A percentile compares a stretch with the other conserved stretches of the same genome.
Evolutionary conservation across 2,329 filamentous ascomycete genomes (phyloP).

Genomic region (Lizonia empirigonia): DNA sequence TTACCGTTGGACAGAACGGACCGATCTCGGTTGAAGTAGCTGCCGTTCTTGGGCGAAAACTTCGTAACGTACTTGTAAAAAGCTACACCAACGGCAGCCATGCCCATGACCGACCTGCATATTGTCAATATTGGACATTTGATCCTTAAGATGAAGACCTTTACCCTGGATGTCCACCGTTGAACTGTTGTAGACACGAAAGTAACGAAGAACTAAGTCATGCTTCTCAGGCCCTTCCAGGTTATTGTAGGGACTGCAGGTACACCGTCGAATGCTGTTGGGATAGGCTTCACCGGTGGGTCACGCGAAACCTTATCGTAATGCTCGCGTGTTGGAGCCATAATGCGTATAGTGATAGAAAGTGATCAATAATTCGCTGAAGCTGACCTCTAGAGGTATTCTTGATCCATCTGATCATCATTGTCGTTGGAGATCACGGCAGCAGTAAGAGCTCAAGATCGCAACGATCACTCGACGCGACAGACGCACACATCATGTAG

Average conservation of each 20-base stretch:
- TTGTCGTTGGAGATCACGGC: not conserved
- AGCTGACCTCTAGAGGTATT: not conserved
- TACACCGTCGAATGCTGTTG: slow-evolving; percentile 19
- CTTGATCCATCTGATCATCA: slow-evolving; percentile 5
- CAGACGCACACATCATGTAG: not conserved
- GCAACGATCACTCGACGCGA: slow-evolving; percentile 9
- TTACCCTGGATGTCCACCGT: slow-evolving; percentile 7
- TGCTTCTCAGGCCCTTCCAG: slow-evolving; percentile 15
- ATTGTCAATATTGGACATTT: not conserved
- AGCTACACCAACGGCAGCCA: slow-evolving; percentile 66
- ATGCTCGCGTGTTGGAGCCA: slow-evolving; percentile 19
- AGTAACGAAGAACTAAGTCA: slow-evolving; percentile 20
- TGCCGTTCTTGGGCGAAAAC: slow-evolving; percentile 61
- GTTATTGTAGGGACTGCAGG: slow-evolving; percentile 17
- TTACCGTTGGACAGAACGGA: slow-evolving; percentile 60
- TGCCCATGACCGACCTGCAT: slow-evolving; percentile 58
- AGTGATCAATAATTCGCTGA: not conserved
- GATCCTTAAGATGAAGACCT: no score
- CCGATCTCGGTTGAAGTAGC: slow-evolving; percentile 66
- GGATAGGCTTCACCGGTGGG: slow-evolving; percentile 18
- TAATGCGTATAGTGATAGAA: not conserved
- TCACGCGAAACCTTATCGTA: slow-evolving; percentile 16
- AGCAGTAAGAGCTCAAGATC: not conserved
- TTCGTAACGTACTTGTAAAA: slow-evolving; percentile 68
- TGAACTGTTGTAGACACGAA: slow-evolving; percentile 17